phyloP scores from a whole-genome alignment of 345 rosid genomes.

The Citrus maxima region DNA sequence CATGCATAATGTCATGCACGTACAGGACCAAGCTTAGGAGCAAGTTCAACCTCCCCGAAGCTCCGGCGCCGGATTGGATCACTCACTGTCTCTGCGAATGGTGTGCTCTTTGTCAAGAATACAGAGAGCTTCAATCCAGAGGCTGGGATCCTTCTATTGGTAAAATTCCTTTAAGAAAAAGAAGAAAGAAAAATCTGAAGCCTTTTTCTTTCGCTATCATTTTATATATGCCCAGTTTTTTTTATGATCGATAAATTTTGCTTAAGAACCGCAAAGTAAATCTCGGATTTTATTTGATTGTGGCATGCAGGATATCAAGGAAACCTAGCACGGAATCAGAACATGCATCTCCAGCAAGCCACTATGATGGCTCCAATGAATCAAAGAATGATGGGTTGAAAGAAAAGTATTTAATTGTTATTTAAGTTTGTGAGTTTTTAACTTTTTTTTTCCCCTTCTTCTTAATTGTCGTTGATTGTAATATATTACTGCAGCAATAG shows the following conservation, averaged over 20 bases:
- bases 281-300: neutral
- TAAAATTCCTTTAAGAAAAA: neutral
- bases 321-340: slow-evolving; percentile 24
- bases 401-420: neutral
- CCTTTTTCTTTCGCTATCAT: neutral
- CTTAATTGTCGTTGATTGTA: too few relatives aligned
- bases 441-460: too few relatives aligned
- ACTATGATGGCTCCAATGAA: slow-evolving; percentile 44
- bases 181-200: neutral
- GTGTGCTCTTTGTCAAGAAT: slow-evolving; percentile 80
- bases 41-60: slow-evolving; percentile 55
- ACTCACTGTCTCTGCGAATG: slow-evolving; percentile 55
- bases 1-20: slow-evolving; percentile 60
- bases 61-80: slow-evolving; percentile 64
- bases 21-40: slow-evolving; percentile 59
- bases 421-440: too few relatives aligned
- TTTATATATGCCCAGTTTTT: neutral
- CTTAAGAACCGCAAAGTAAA: neutral
- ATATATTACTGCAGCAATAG: too few relatives aligned
- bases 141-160: slow-evolving; percentile 69
- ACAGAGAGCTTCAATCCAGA: slow-evolving; percentile 61
- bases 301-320: slow-evolving; percentile 50
- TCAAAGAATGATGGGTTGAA: slow-evolving; percentile 47
- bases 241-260: neutral
- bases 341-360: slow-evolving; percentile 32